Evolutionary conservation across 495 filamentous ascomycete species (phyloP).

Genomic region (Viridothelium virens): DNA sequence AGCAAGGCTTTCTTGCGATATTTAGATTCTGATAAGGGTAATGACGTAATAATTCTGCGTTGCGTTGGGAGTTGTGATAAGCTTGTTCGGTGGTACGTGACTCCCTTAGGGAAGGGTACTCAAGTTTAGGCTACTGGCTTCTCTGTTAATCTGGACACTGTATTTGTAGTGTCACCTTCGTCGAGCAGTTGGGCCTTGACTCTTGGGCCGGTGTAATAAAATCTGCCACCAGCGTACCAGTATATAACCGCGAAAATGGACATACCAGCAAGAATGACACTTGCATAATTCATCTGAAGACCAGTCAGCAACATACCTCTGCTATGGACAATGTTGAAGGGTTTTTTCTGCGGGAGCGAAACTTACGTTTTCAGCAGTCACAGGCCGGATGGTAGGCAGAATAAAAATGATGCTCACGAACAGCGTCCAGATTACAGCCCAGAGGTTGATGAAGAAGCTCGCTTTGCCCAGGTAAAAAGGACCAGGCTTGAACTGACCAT

Average conservation of each 20-base stretch:
- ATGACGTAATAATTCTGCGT: too few relatives aligned
- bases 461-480: constrained; percentile 53
- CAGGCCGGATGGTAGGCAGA: constrained; percentile 50
- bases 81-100: background rate
- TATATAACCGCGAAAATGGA: constrained; percentile 42
- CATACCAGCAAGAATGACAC: constrained; percentile 43
- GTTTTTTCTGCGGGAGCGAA: background rate
- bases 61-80: too few relatives aligned
- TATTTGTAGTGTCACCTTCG: background rate
- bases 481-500: constrained; percentile 50
- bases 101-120: background rate
- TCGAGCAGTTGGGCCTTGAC: constrained; percentile 3
- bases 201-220: constrained; percentile 1
- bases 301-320: constrained; percentile 3
- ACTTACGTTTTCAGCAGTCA: constrained; percentile 40
- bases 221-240: constrained; percentile 36
- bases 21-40: too few relatives aligned
- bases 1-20: too few relatives aligned
- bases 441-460: constrained; percentile 43
- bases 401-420: constrained; percentile 57
- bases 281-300: constrained; percentile 44
- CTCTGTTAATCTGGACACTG: background rate
- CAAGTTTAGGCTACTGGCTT: background rate
- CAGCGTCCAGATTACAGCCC: constrained; percentile 51
- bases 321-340: background rate